Percentiles rank a stretch among this genome's conserved stretches.
These are phyloP conservation scores for Termitomyces sp. DNA, from an alignment of 768 basidiomycete genomes.

Conservation along the genomic window DNA sequence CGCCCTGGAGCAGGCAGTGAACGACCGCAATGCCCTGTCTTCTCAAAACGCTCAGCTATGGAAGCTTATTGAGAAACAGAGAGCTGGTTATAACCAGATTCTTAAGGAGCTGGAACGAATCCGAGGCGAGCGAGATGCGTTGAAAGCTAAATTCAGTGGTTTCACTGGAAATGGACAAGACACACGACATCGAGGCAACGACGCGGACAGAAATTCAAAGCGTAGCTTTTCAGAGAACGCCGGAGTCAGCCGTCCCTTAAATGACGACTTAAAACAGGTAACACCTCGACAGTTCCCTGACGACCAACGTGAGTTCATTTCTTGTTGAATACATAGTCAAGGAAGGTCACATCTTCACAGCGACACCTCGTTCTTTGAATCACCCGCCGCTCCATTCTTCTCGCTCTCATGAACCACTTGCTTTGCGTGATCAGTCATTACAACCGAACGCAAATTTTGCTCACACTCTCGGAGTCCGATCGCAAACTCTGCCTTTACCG, in stretches of 20 bases:
- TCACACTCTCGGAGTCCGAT: conserved; percentile 14
- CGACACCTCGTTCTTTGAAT: conserved; percentile 24
- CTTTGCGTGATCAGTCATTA: conserved; percentile 19
- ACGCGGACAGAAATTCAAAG: conserved; percentile 17
- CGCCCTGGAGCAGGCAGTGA: conserved; percentile 73
- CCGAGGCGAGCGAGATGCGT: conserved; percentile 72
- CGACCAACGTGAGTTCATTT: conserved; percentile 29
- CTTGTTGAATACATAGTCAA: conserved; percentile 4
- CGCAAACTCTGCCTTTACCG: conserved; percentile 14
- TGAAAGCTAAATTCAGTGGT: conserved; percentile 42
- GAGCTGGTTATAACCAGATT: conserved; percentile 72
- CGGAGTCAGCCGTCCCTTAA: conserved; percentile 7
- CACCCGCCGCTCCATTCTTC: conserved; percentile 29
- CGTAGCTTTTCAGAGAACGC: conserved; percentile 25
- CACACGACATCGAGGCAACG: conserved; percentile 23
- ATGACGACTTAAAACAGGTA: conserved; percentile 11
- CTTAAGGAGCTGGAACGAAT: conserved; percentile 85
- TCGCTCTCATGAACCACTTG: conserved; percentile 37
- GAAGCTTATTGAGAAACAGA: conserved; percentile 93
- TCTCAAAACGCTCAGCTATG: conserved; percentile 88
- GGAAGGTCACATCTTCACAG: conserved; percentile 17
- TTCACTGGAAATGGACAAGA: conserved; percentile 22
- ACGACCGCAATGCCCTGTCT: conserved; percentile 76
- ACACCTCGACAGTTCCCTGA: conserved; percentile 30
- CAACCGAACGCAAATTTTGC: conserved; percentile 17